Percentiles rank a stretch among this genome's conserved stretches.
These are phyloP conservation scores for Knoxia roxburghii DNA, from an alignment of 257 asterid genomes.

Conservation along the genomic window DNA sequence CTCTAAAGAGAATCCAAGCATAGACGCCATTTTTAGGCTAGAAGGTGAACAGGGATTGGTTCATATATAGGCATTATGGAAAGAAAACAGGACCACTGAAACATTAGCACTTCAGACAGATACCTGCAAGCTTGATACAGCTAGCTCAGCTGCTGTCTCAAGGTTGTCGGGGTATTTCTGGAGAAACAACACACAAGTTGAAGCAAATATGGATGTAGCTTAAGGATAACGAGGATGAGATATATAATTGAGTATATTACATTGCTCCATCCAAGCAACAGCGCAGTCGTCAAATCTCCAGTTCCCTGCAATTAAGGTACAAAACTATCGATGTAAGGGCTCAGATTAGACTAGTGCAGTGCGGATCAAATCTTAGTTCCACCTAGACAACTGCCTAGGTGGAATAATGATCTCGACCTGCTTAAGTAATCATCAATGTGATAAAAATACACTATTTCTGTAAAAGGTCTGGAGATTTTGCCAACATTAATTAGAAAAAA, in stretches of 20 bases:
- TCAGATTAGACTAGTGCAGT: slow-evolving; percentile 11
- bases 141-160: slow-evolving; percentile 86
- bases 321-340: slow-evolving; percentile 4
- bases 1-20: background rate
- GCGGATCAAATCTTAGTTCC: too few species aligned
- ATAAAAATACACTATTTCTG: background rate
- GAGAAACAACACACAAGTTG: slow-evolving; percentile 16
- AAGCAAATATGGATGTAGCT: slow-evolving; percentile 19
- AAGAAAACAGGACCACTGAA: background rate
- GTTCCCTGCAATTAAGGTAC: slow-evolving; percentile 68
- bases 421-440: background rate
- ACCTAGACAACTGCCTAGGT: too few species aligned
- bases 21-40: too few species aligned
- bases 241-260: slow-evolving; percentile 38
- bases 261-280: slow-evolving; percentile 98
- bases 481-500: background rate
- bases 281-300: slow-evolving; percentile 86
- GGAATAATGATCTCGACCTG: slow-evolving; percentile 1
- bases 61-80: too few species aligned
- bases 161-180: slow-evolving; percentile 92
- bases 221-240: slow-evolving; percentile 5
- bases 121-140: slow-evolving; percentile 98
- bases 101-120: background rate
- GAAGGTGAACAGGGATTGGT: too few species aligned
- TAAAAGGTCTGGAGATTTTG: background rate